phyloP scores from a whole-genome alignment of 2,329 filamentous ascomycete species.

The Bipolaris zeicola region DNA sequence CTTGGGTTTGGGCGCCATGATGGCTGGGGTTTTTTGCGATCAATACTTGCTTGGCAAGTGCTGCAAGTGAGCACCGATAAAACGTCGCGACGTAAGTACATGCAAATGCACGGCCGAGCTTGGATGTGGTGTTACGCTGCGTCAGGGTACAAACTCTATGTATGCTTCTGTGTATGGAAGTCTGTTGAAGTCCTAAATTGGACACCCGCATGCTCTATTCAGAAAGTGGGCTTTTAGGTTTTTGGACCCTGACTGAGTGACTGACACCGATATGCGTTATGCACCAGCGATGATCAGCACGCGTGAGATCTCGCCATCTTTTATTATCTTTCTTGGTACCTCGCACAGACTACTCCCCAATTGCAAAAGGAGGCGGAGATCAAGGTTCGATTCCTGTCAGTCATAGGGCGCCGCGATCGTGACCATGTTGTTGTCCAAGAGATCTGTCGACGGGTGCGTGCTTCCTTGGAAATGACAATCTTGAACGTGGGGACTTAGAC shows the following conservation, averaged over 20 bases:
- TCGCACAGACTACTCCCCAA: neutral
- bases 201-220: too few species aligned
- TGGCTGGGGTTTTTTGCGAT: too few species aligned
- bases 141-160: too few species aligned
- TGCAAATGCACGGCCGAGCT: too few species aligned
- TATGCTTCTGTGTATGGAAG: too few species aligned
- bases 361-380: neutral
- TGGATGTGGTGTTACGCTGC: too few species aligned
- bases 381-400: neutral
- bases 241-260: neutral
- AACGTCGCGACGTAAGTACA: too few species aligned
- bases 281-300: neutral
- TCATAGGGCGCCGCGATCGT: neutral
- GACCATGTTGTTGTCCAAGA: neutral
- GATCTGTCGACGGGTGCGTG: conserved; percentile 5
- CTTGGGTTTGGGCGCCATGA: too few species aligned
- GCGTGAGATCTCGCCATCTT: neutral
- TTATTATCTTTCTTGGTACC: too few species aligned
- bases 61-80: too few species aligned
- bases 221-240: neutral
- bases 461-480: conserved; percentile 12
- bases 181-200: too few species aligned
- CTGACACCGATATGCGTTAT: neutral
- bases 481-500: conserved; percentile 2
- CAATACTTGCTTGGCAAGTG: too few species aligned